These are phyloP conservation scores for Fusarium tupiense DNA, from an alignment of 2,329 filamentous ascomycete species.

Conservation along the genomic window DNA sequence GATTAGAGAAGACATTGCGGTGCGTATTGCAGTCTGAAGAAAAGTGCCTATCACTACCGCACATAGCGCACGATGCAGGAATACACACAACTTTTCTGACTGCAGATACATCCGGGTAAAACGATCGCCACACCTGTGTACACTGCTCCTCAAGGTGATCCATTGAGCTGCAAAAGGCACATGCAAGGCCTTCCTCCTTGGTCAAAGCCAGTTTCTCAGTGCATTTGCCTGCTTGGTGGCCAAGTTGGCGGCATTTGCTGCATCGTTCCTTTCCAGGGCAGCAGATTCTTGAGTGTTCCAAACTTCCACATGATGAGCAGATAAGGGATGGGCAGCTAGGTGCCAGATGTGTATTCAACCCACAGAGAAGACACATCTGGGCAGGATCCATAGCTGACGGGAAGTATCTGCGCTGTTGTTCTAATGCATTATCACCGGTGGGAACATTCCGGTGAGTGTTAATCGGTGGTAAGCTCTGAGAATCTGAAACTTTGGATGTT, in stretches of 20 bases:
- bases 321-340: conserved; percentile 55
- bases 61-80: conserved; percentile 64
- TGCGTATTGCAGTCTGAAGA: conserved; percentile 62
- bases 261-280: conserved; percentile 65
- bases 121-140: conserved; percentile 69
- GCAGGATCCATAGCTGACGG: conserved; percentile 56
- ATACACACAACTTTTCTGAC: conserved; percentile 61
- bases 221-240: conserved; percentile 65
- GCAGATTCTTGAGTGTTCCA: conserved; percentile 58
- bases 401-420: conserved; percentile 61
- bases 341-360: conserved; percentile 57
- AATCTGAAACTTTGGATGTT: not conserved
- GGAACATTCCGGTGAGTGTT: conserved; percentile 39
- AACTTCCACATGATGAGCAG: conserved; percentile 60
- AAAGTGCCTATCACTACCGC: conserved; percentile 65
- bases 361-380: conserved; percentile 63
- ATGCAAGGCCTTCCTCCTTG: conserved; percentile 65
- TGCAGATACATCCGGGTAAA: conserved; percentile 52
- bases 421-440: conserved; percentile 47
- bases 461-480: conserved; percentile 11
- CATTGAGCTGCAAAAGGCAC: conserved; percentile 66
- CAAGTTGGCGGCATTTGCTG: conserved; percentile 69
- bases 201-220: conserved; percentile 63
- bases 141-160: conserved; percentile 70
- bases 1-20: conserved; percentile 42